These are phyloP conservation scores for Penicillium sp. DNA, from an alignment of 2,329 filamentous ascomycete genomes.

Conservation along the genomic window DNA sequence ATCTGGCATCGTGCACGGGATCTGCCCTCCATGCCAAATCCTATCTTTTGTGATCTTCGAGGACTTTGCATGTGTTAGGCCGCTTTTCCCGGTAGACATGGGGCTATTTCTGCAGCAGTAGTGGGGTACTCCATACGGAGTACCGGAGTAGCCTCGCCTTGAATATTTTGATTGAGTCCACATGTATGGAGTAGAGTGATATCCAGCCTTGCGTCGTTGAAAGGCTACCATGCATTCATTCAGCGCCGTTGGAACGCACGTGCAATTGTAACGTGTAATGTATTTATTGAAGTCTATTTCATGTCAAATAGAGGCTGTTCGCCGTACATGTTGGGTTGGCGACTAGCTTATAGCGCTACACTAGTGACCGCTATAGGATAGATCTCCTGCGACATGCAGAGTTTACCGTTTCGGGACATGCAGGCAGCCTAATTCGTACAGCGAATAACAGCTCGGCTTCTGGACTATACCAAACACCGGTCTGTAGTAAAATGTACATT, in stretches of 20 bases:
- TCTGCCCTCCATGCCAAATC: background rate
- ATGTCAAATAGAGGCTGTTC: background rate
- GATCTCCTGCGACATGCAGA: constrained; percentile 6
- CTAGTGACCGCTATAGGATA: constrained; percentile 3
- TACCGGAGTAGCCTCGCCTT: background rate
- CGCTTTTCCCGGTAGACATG: background rate
- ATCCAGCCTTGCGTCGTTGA: background rate
- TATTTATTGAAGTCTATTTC: background rate
- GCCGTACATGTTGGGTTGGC: background rate
- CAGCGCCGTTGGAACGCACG: background rate
- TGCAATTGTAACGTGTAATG: background rate
- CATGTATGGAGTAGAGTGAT: background rate
- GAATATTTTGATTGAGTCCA: background rate
- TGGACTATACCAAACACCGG: background rate
- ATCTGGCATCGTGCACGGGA: background rate
- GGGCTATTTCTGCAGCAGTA: background rate
- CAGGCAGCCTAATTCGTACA: constrained; percentile 2
- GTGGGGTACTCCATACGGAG: background rate
- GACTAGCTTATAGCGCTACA: background rate
- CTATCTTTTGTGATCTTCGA: background rate
- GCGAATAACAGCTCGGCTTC: too few relatives aligned
- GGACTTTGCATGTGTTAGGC: background rate
- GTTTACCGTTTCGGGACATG: constrained; percentile 3
- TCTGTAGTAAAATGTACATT: background rate
- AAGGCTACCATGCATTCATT: background rate